Conservation (phyloP, 495 filamentous ascomycete species). For the Umbilicaria muhlenbergii region DNA sequence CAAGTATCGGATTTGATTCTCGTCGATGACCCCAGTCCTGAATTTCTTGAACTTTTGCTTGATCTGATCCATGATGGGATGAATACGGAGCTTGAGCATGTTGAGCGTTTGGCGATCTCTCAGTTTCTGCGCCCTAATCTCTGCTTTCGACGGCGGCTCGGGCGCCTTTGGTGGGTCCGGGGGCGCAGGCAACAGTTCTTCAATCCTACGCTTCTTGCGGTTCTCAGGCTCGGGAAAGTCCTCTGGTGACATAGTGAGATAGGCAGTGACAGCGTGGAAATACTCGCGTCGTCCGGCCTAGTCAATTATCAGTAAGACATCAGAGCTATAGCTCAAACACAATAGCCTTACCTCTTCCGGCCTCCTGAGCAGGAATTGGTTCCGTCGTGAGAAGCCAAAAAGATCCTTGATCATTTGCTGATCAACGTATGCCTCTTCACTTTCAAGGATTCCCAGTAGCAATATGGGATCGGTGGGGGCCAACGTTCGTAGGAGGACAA, state of each 20-base stretch:
- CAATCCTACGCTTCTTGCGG: conserved; percentile 71
- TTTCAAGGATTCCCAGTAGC: conserved; percentile 67
- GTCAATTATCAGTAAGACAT: conserved; percentile 17
- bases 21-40: conserved; percentile 59
- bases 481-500: conserved; percentile 58
- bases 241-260: conserved; percentile 57
- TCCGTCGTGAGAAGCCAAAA: conserved; percentile 71
- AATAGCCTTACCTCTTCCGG: conserved; percentile 38
- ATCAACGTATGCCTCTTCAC: conserved; percentile 35
- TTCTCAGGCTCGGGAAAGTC: conserved; percentile 78
- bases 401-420: conserved; percentile 51
- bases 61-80: conserved; percentile 91
- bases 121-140: conserved; percentile 65
- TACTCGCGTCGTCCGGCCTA: conserved; percentile 54
- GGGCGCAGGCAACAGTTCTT: conserved; percentile 57
- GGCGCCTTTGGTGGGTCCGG: conserved; percentile 47
- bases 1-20: conserved; percentile 57
- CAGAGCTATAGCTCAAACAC: background rate
- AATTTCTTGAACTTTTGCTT: conserved; percentile 74
- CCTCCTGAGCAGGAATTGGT: conserved; percentile 48
- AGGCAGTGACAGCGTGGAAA: conserved; percentile 54
- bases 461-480: conserved; percentile 79
- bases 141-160: conserved; percentile 45
- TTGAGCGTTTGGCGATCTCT: conserved; percentile 69
- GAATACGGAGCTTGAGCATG: conserved; percentile 68